Evolutionary conservation across 768 basidiomycete species (phyloP).

Genomic region (Paxillus involutus): DNA sequence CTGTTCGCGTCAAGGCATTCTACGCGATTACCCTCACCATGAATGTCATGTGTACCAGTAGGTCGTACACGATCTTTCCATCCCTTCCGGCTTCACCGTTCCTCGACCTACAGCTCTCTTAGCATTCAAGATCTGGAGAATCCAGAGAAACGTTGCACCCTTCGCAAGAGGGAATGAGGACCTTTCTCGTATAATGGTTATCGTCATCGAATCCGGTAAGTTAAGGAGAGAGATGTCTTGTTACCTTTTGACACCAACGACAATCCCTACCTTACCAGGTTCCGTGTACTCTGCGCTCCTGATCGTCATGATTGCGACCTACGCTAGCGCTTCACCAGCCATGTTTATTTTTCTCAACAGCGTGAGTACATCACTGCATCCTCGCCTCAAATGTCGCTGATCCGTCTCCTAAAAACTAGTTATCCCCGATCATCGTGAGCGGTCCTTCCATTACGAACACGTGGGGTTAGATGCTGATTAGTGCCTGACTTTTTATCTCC

Average conservation of each 20-base stretch:
- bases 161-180: not conserved
- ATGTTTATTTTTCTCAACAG: constrained; percentile 19
- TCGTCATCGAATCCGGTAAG: constrained; percentile 22
- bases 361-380: constrained; percentile 2
- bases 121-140: constrained; percentile 22
- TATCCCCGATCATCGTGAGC: constrained; percentile 19
- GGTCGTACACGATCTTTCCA: constrained; percentile 1
- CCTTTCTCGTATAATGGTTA: constrained; percentile 10
- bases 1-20: constrained; percentile 23
- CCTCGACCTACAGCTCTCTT: constrained; percentile 16
- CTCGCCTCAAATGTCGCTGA: not conserved
- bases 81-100: not conserved
- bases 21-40: constrained; percentile 22
- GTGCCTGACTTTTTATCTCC: not conserved
- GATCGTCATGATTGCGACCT: constrained; percentile 17
- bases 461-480: not conserved
- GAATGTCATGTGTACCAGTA: constrained; percentile 28
- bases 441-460: not conserved
- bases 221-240: not conserved
- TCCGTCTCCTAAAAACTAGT: not conserved
- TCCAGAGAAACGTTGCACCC: constrained; percentile 13
- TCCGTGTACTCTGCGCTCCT: constrained; percentile 17
- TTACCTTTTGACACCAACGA: not conserved
- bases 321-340: constrained; percentile 7
- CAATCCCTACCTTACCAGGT: constrained; percentile 1